Evolutionary conservation across 2,329 filamentous ascomycete species (phyloP).

Genomic region (Thermoascus crustaceus): DNA sequence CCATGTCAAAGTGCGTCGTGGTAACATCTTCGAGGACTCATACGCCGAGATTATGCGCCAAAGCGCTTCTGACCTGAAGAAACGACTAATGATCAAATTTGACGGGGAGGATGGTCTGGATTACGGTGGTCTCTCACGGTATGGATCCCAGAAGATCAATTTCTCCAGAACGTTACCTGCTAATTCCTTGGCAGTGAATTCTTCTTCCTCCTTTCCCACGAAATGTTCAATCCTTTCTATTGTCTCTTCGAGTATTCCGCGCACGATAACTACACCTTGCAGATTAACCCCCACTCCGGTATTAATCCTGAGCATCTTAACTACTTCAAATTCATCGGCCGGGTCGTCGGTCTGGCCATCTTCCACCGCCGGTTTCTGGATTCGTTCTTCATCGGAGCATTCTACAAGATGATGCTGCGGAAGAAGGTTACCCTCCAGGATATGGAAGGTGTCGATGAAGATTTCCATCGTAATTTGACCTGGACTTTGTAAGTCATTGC

Average conservation of each 20-base stretch:
- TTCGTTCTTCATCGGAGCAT: conserved; percentile 96
- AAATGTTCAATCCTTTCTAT: conserved; percentile 99
- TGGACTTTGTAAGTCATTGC: conserved; percentile 68
- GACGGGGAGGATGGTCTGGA: conserved; percentile 96
- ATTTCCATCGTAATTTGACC: conserved; percentile 91
- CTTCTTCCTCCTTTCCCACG: conserved; percentile 97
- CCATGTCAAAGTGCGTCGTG: conserved; percentile 93
- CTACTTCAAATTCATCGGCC: conserved; percentile 99
- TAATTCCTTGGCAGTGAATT: conserved; percentile 61
- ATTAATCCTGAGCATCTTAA: conserved; percentile 99
- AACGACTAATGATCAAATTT: conserved; percentile 98
- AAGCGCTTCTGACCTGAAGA: conserved; percentile 92
- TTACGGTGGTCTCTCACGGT: conserved; percentile 88
- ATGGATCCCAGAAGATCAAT: conserved; percentile 17
- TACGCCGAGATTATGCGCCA: conserved; percentile 98
- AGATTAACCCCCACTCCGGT: conserved; percentile 98
- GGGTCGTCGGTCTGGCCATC: conserved; percentile 91
- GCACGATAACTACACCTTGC: conserved; percentile 98
- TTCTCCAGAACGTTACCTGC: conserved; percentile 8
- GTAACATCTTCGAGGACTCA: conserved; percentile 97
- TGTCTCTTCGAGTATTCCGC: conserved; percentile 99
- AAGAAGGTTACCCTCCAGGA: conserved; percentile 88
- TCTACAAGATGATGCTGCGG: conserved; percentile 98
- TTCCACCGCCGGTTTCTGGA: conserved; percentile 97
- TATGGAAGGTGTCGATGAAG: conserved; percentile 98